Conservation (phyloP, 176 grass and related monocot genomes). For the Musa schizocarpa region DNA sequence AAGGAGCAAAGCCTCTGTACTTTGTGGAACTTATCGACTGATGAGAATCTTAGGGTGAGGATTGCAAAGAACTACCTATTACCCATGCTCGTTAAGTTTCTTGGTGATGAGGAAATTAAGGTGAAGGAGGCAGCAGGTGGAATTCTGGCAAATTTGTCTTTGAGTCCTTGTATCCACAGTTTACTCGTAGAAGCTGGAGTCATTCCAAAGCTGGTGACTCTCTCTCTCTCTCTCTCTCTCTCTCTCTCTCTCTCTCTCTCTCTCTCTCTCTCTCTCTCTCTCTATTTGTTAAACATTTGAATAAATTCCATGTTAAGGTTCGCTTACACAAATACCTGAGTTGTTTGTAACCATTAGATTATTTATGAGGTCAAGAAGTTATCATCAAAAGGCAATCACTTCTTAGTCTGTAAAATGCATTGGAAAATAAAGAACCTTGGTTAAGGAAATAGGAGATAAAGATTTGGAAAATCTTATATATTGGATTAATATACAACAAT, state of each 20-base stretch:
- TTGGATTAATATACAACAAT: too few relatives aligned
- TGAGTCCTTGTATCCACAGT: slow-evolving; percentile 35
- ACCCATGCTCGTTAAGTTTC: slow-evolving; percentile 34
- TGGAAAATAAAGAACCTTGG: too few relatives aligned
- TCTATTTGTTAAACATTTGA: too few relatives aligned
- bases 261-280: not conserved
- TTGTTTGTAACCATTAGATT: too few relatives aligned
- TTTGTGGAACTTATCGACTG: slow-evolving; percentile 64
- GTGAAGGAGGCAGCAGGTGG: slow-evolving; percentile 57
- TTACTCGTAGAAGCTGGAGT: slow-evolving; percentile 49
- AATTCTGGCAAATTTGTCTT: slow-evolving; percentile 54
- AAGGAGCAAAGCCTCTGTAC: slow-evolving; percentile 52
- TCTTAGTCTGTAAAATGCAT: too few relatives aligned
- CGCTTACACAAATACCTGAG: too few relatives aligned
- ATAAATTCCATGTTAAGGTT: too few relatives aligned
- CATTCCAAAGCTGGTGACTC: slow-evolving; percentile 57
- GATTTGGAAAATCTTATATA: too few relatives aligned
- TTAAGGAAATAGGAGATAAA: too few relatives aligned
- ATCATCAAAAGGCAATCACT: too few relatives aligned
- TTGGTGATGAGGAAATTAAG: slow-evolving; percentile 57
- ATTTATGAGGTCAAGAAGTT: too few relatives aligned
- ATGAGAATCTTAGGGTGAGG: slow-evolving; percentile 38
- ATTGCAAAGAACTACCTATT: slow-evolving; percentile 43
- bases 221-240: not conserved
- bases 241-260: not conserved